phyloP scores from a whole-genome alignment of 2,329 filamentous ascomycete species.

The Ceratocystis destructans region DNA sequence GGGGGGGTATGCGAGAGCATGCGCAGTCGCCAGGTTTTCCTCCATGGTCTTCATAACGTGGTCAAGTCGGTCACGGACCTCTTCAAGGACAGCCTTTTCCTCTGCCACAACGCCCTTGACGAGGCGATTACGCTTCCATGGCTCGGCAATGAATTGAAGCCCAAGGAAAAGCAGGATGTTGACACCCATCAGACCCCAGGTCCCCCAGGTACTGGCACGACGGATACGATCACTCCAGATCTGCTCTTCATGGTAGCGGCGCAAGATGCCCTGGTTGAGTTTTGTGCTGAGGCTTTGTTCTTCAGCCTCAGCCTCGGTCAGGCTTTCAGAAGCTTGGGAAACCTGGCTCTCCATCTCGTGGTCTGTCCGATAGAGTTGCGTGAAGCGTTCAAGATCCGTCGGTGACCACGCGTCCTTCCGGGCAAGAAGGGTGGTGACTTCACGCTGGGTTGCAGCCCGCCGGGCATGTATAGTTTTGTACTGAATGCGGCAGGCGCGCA shows the following conservation, averaged over 20 bases:
- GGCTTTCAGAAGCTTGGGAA: slow-evolving; percentile 51
- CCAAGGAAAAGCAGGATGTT: slow-evolving; percentile 82
- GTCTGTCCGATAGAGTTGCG: slow-evolving; percentile 77
- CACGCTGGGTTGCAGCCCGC: slow-evolving; percentile 79
- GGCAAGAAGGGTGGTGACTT: slow-evolving; percentile 86
- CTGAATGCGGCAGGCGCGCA: slow-evolving; percentile 56
- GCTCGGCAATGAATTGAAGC: slow-evolving; percentile 80
- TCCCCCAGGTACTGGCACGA: slow-evolving; percentile 94
- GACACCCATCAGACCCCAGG: slow-evolving; percentile 93
- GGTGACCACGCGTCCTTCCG: slow-evolving; percentile 88
- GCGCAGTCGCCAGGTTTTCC: slow-evolving; percentile 15
- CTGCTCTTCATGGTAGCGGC: slow-evolving; percentile 95
- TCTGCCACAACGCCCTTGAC: slow-evolving; percentile 73
- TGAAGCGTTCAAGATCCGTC: slow-evolving; percentile 83
- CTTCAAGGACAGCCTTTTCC: slow-evolving; percentile 46
- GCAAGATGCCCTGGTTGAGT: slow-evolving; percentile 70
- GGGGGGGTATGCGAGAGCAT: slow-evolving; percentile 9
- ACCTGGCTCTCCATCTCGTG: slow-evolving; percentile 87
- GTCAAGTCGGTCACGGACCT: slow-evolving; percentile 27
- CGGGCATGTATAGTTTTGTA: slow-evolving; percentile 76
- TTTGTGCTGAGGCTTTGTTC: slow-evolving; percentile 64
- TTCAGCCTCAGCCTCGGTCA: slow-evolving; percentile 63
- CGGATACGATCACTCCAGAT: slow-evolving; percentile 98
- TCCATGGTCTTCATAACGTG: slow-evolving; percentile 19
- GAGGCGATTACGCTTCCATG: slow-evolving; percentile 70